Conservation (phyloP, 2,329 filamentous ascomycete species). For the Dothistroma septosporum region DNA sequence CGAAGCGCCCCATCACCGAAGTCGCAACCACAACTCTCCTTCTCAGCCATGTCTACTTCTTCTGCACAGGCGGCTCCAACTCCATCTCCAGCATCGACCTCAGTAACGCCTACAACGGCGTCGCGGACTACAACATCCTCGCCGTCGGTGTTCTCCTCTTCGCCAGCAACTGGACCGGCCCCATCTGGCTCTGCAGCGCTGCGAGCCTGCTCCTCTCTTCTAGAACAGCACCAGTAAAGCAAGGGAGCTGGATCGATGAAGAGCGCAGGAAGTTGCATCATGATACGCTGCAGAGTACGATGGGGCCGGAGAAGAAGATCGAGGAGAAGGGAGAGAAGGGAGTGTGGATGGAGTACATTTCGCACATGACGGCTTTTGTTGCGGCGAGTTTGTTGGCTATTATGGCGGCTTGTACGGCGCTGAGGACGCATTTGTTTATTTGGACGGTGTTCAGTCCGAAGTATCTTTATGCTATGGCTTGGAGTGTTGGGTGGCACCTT, state of each 20-base stretch:
- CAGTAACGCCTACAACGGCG: constrained; percentile 90
- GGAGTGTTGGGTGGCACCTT: constrained; percentile 79
- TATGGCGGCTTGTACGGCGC: constrained; percentile 79
- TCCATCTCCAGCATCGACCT: constrained; percentile 94
- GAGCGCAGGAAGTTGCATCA: constrained; percentile 29
- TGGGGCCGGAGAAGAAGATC: constrained; percentile 12
- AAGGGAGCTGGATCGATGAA: constrained; percentile 26
- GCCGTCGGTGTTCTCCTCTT: constrained; percentile 82
- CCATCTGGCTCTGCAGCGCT: constrained; percentile 78
- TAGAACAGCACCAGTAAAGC: not conserved
- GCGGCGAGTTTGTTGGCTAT: constrained; percentile 64
- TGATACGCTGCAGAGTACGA: constrained; percentile 19
- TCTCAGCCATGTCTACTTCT: constrained; percentile 78
- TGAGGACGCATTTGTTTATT: constrained; percentile 90
- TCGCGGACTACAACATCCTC: constrained; percentile 73
- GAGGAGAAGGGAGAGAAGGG: constrained; percentile 18
- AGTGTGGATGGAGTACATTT: constrained; percentile 48
- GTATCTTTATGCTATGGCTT: constrained; percentile 86
- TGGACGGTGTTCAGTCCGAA: constrained; percentile 99
- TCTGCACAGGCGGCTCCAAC: constrained; percentile 85
- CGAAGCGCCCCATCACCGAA: constrained; percentile 6
- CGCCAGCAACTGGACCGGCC: constrained; percentile 83
- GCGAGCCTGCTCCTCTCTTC: constrained; percentile 46
- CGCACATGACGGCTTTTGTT: constrained; percentile 66
- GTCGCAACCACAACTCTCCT: constrained; percentile 68